phyloP scores from a whole-genome alignment of 345 rosid genomes.

The Boechera stricta region DNA sequence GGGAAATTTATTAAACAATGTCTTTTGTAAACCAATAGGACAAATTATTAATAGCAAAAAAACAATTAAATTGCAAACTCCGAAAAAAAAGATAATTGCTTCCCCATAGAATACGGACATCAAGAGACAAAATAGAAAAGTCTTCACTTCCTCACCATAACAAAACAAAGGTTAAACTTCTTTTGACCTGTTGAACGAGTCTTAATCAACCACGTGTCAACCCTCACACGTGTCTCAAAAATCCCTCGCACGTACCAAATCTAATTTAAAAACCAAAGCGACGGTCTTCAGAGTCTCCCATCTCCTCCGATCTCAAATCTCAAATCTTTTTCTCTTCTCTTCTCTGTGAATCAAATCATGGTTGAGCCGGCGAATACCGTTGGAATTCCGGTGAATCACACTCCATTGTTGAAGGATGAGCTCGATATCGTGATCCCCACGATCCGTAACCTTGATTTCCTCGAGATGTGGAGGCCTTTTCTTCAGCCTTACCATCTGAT shows the following conservation, averaged over 20 bases:
- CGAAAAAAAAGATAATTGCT: conserved; percentile 1
- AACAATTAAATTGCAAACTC: not conserved
- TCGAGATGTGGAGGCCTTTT: conserved; percentile 99
- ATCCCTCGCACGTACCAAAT: conserved; percentile 18
- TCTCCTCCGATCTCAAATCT: conserved; percentile 36
- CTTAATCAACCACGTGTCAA: conserved; percentile 36
- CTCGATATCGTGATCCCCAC: conserved; percentile 96
- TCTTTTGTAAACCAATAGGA: conserved; percentile 1
- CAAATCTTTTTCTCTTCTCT: not conserved
- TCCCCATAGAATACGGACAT: conserved; percentile 34
- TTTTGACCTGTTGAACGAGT: conserved; percentile 38
- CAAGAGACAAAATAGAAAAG: conserved; percentile 42
- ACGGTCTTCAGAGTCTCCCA: conserved; percentile 8
- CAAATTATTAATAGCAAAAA: not conserved
- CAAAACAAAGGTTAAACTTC: conserved; percentile 7
- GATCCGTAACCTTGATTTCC: conserved; percentile 89
- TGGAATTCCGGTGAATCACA: conserved; percentile 45
- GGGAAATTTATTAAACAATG: not conserved
- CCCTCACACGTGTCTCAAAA: not conserved
- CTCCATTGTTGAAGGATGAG: conserved; percentile 71
- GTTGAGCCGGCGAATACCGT: conserved; percentile 58
- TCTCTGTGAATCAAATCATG: conserved; percentile 41
- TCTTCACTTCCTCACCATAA: conserved; percentile 38
- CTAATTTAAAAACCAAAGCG: conserved; percentile 30
- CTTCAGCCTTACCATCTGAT: conserved; percentile 93